Conservation (phyloP, 441 rosid species). For the Populus hybrid region DNA sequence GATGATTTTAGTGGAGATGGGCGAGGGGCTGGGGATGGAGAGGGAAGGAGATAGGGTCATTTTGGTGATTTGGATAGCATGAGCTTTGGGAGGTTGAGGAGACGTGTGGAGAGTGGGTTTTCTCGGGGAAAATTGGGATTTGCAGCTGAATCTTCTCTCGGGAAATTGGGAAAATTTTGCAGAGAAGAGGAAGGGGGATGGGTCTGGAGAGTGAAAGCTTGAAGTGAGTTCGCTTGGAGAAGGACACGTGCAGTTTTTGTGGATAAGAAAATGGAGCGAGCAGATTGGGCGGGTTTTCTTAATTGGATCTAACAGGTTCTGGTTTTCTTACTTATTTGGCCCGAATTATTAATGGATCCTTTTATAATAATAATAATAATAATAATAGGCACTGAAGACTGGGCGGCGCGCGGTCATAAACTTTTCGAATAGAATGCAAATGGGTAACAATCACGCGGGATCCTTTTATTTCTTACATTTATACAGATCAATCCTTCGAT, state of each 20-base stretch:
- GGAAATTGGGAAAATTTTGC: constrained; percentile 15
- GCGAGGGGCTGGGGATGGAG: constrained; percentile 45
- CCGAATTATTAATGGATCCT: not conserved
- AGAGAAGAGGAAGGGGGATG: constrained; percentile 11
- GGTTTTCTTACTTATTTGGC: not conserved
- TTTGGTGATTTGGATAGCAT: constrained; percentile 26
- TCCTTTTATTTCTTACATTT: no score
- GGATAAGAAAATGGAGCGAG: constrained; percentile 31
- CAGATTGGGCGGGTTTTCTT: constrained; percentile 13
- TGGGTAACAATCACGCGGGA: no score
- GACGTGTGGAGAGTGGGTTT: not conserved
- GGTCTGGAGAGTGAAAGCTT: not conserved
- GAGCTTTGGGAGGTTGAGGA: constrained; percentile 11
- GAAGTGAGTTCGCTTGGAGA: constrained; percentile 19
- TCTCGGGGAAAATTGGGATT: not conserved
- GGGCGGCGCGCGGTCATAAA: no score
- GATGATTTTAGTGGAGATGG: constrained; percentile 26
- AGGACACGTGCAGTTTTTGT: constrained; percentile 49
- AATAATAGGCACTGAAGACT: no score
- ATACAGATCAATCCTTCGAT: no score
- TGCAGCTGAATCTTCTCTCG: not conserved
- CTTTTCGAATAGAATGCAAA: no score
- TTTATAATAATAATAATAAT: not conserved
- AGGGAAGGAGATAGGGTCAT: constrained; percentile 51
- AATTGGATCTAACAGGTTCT: not conserved